phyloP scores from a whole-genome alignment of 768 basidiomycete genomes.

The Mycena vulgaris region DNA sequence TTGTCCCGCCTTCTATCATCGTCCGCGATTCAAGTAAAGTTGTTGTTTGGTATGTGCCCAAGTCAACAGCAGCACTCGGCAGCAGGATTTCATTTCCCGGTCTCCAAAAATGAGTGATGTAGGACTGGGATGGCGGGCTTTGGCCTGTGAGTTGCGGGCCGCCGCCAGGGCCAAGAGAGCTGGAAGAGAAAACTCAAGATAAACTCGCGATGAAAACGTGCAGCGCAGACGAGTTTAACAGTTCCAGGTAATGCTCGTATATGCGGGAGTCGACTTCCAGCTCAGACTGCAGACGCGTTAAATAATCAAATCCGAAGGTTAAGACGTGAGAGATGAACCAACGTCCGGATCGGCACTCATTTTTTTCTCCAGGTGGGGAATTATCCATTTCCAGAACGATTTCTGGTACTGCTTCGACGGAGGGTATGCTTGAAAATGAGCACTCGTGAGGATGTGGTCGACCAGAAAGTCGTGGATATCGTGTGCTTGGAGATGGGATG shows the following conservation, averaged over 20 bases:
- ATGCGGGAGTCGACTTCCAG: conserved; percentile 76
- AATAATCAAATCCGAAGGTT: conserved; percentile 27
- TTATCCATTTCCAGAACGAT: conserved; percentile 82
- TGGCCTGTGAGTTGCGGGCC: conserved; percentile 41
- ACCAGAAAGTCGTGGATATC: conserved; percentile 72
- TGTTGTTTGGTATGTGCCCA: conserved; percentile 54
- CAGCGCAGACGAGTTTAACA: conserved; percentile 55
- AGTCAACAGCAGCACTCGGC: conserved; percentile 33
- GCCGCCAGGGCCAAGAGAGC: conserved; percentile 41
- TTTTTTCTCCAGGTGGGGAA: conserved; percentile 67
- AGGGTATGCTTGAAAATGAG: conserved; percentile 71
- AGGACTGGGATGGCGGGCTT: conserved; percentile 67
- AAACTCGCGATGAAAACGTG: background rate
- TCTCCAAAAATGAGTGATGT: conserved; percentile 78
- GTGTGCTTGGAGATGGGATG: conserved; percentile 53
- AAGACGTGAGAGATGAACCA: conserved; percentile 9
- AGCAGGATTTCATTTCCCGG: conserved; percentile 11
- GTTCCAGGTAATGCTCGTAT: conserved; percentile 72
- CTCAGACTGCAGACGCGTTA: conserved; percentile 52
- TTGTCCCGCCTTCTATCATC: conserved; percentile 82
- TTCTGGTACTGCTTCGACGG: conserved; percentile 76
- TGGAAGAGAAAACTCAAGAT: conserved; percentile 20
- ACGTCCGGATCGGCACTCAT: conserved; percentile 63
- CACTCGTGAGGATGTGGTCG: conserved; percentile 62
- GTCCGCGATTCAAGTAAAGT: conserved; percentile 84